Evolutionary conservation across 1,139 yeast species (phyloP), one percentile per base, ranked within the genome.

Genomic region (Saccharomycopsis crataegensis): DNA sequence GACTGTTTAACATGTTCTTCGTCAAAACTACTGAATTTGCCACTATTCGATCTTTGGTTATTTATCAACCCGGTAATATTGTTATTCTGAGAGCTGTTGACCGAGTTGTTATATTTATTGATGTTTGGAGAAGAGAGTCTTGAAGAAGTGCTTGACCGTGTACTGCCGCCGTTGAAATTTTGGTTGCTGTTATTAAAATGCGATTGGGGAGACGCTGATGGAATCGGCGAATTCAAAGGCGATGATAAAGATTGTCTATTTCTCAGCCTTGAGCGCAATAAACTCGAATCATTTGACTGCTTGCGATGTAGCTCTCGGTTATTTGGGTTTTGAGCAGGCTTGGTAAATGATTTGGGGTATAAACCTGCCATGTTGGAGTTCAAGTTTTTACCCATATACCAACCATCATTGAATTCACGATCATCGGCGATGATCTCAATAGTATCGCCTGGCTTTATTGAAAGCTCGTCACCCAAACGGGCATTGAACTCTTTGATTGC

Each of bases 391-490:
- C 98, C 96, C 85, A 79, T 79, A 64, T 84, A 93, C 99, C 99
- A 93, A n/a, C 98, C 98, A 67, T 93, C 99, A 61, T 88, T 86
- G 68, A 86, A 93, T 63, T 88, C 97, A 59, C 83, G 79, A 68
- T 93, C 99, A 67, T 90, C 96, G 46, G 95, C 89, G 33, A 94
- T 77, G 14, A 93, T 90, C 66, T 90, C 94, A 54, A 94, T 77
- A 60, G 81, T 83, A 63, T 93, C 98, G 32, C 98, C 98, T 32
- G 86, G 80, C 50, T 75, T 76, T 59, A 93, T 74, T 48, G 83
- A 80, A 49, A 93, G 73, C 69, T 93, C 99, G 67, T 94, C 99
- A 32, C 89, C 96, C 58, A 91, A 74, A 52, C 98, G 76, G 51
- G 95, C 91, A 52, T 77, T 77, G 69, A 93, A 93, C 67, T 86